These are phyloP conservation scores for Fusarium sp. DNA, from an alignment of 2,329 filamentous ascomycete genomes.

Conservation along the genomic window DNA sequence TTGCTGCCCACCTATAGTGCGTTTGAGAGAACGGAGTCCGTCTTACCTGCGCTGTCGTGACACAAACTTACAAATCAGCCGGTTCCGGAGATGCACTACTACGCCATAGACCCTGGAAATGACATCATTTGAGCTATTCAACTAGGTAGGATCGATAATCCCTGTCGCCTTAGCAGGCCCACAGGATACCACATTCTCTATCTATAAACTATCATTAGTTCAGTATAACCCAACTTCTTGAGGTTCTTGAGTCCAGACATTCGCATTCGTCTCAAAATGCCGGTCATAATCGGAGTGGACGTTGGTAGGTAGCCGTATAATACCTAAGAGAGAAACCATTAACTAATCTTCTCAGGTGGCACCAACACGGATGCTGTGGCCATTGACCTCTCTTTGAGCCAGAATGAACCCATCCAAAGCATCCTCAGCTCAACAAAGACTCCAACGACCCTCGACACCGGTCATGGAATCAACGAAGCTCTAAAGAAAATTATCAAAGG, in stretches of 20 bases:
- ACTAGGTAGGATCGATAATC: too few species aligned
- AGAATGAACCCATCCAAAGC: not conserved
- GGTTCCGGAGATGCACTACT: too few species aligned
- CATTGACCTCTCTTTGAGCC: slow-evolving; percentile 11
- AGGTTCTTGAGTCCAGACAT: not conserved
- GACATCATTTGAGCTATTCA: too few species aligned
- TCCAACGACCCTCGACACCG: slow-evolving; percentile 9
- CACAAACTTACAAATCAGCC: too few species aligned
- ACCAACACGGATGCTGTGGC: slow-evolving; percentile 26
- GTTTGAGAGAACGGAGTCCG: too few species aligned
- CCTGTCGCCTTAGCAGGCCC: too few species aligned
- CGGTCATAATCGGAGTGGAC: slow-evolving; percentile 27
- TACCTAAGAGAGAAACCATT: not conserved
- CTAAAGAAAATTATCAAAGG: not conserved
- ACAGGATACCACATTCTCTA: too few species aligned
- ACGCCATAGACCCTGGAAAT: too few species aligned
- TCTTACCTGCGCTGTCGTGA: too few species aligned
- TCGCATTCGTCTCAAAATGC: slow-evolving; percentile 6
- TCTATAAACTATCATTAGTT: too few species aligned
- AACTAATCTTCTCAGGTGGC: slow-evolving; percentile 7
- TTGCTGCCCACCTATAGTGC: too few species aligned
- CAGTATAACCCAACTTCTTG: too few species aligned
- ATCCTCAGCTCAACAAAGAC: slow-evolving; percentile 16
- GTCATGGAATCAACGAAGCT: slow-evolving; percentile 6
- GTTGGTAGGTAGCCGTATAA: slow-evolving; percentile 6